Percentiles rank a stretch among this genome's conserved stretches.
Conservation (phyloP, 2,329 filamentous ascomycete species). For the Pseudomassariella vexata region DNA sequence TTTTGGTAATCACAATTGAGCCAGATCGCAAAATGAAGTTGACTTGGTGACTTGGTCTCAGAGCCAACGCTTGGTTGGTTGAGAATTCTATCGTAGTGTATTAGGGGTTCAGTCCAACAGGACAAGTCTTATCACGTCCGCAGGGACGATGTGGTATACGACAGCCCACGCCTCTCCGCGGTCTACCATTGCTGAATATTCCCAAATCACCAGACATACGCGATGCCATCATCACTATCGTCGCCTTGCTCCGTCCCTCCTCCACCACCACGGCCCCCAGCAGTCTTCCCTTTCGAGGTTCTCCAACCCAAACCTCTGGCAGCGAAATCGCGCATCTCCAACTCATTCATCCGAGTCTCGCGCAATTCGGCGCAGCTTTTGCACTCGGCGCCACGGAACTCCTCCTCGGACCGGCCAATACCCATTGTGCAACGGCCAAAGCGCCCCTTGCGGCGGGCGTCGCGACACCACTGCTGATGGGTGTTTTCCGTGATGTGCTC, state of each 20-base stretch:
- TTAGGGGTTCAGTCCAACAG: no score
- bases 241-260: constrained; percentile 4
- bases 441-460: constrained; percentile 7
- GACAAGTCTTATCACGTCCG: no score
- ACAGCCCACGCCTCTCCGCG: background rate
- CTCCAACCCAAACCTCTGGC: constrained; percentile 10
- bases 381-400: constrained; percentile 14
- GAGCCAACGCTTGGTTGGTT: no score
- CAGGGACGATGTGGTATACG: background rate
- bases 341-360: constrained; percentile 8
- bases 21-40: no score
- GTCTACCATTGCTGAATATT: background rate
- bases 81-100: no score
- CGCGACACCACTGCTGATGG: constrained; percentile 10
- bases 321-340: constrained; percentile 10
- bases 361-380: constrained; percentile 7
- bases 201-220: constrained; percentile 4
- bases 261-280: constrained; percentile 12
- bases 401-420: constrained; percentile 9
- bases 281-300: constrained; percentile 13
- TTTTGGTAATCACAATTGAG: no score
- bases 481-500: constrained; percentile 9
- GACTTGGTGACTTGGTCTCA: no score
- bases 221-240: constrained; percentile 2
- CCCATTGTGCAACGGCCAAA: constrained; percentile 12